Percentiles rank a stretch among this genome's conserved stretches.
Evolutionary conservation across 140 eudicot species (phyloP).

Genomic region (Cichorium intybus): DNA sequence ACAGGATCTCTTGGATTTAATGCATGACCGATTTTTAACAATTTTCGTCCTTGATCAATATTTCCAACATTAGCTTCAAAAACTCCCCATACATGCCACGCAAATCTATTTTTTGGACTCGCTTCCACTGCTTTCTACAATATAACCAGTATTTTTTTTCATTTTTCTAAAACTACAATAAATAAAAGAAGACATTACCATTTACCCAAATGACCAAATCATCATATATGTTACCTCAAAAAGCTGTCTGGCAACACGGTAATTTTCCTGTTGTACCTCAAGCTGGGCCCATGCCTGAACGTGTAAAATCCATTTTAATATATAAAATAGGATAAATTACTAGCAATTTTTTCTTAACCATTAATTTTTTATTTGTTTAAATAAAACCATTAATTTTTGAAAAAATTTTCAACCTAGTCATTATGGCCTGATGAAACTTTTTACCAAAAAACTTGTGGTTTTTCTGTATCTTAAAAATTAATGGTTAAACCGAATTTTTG

Average conservation of each 20-base stretch:
- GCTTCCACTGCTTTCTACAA: constrained; percentile 86
- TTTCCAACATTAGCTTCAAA: constrained; percentile 83
- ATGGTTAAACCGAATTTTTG: too few species aligned
- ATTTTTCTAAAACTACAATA: constrained; percentile 1
- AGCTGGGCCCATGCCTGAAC: constrained; percentile 97
- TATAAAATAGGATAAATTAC: background rate
- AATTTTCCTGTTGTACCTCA: constrained; percentile 75
- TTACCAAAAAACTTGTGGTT: too few species aligned
- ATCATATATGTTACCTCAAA: constrained; percentile 59
- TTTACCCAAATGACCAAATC: too few species aligned
- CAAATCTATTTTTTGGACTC: constrained; percentile 95
- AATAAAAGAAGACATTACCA: background rate
- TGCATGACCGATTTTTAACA: constrained; percentile 76
- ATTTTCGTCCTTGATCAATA: constrained; percentile 71
- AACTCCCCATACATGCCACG: constrained; percentile 99
- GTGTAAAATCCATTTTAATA: background rate
- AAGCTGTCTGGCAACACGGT: constrained; percentile 58
- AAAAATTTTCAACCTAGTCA: too few species aligned
- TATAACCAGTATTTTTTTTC: constrained; percentile 6
- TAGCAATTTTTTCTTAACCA: too few species aligned
- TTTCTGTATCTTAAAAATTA: too few species aligned
- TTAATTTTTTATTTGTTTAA: too few species aligned
- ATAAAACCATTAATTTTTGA: too few species aligned
- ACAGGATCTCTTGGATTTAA: constrained; percentile 98
- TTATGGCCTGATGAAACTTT: too few species aligned